Conservation (phyloP, 1,139 yeast genomes). For the Candida anutae region DNA sequence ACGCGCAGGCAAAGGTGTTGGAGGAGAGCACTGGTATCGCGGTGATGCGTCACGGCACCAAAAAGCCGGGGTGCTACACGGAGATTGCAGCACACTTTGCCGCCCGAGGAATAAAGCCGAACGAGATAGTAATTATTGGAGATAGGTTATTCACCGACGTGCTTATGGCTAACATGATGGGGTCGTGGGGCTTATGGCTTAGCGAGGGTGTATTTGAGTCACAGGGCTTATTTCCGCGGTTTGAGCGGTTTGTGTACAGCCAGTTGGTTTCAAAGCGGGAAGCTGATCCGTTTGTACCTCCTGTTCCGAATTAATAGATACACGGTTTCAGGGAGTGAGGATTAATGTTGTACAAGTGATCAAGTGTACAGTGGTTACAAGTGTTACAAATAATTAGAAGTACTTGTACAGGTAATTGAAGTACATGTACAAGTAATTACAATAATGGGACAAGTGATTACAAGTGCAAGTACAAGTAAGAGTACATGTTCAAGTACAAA, state of each 20-base stretch:
- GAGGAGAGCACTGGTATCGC: slow-evolving; percentile 66
- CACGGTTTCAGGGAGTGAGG: too few species aligned
- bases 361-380: background rate
- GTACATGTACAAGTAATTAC: too few species aligned
- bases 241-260: slow-evolving; percentile 43
- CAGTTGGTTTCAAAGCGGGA: slow-evolving; percentile 17
- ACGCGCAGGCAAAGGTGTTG: slow-evolving; percentile 54
- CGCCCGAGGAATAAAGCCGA: slow-evolving; percentile 40
- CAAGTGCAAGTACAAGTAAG: too few species aligned
- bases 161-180: slow-evolving; percentile 92
- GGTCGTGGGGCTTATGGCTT: slow-evolving; percentile 80
- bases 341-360: too few species aligned
- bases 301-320: too few species aligned
- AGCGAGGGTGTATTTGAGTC: slow-evolving; percentile 64
- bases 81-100: slow-evolving; percentile 61
- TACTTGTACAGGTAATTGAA: too few species aligned
- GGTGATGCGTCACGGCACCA: slow-evolving; percentile 70
- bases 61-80: slow-evolving; percentile 82
- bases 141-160: slow-evolving; percentile 88
- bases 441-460: too few species aligned
- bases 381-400: too few species aligned
- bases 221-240: slow-evolving; percentile 38
- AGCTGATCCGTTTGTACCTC: slow-evolving; percentile 20
- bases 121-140: slow-evolving; percentile 78
- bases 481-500: too few species aligned